Conservation (phyloP, 352 stramenopile species). For the Pythium vanterpoolii region DNA sequence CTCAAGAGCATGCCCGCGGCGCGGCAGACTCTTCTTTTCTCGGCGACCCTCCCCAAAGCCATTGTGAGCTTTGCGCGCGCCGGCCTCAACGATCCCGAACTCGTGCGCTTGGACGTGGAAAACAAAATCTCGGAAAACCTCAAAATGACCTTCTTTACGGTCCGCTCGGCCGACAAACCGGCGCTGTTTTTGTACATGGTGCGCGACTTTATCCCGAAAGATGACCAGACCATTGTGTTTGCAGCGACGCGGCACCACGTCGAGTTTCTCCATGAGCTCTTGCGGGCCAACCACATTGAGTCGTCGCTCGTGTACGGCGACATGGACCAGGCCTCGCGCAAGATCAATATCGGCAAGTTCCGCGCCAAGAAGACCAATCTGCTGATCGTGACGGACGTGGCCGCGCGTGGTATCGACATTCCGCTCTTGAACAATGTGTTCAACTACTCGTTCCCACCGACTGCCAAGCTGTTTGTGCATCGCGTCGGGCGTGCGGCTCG, state of each 20-base stretch:
- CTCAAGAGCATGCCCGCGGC: slow-evolving; percentile 85
- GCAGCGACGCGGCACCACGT: slow-evolving; percentile 97
- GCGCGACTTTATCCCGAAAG: slow-evolving; percentile 90
- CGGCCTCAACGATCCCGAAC: slow-evolving; percentile 94
- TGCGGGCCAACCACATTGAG: slow-evolving; percentile 80
- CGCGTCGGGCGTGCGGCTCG: slow-evolving; percentile 93
- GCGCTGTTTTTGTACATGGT: slow-evolving; percentile 96
- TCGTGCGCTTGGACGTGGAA: slow-evolving; percentile 98
- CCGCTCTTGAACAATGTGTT: slow-evolving; percentile 96
- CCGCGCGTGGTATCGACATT: slow-evolving; percentile 94
- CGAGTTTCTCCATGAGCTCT: slow-evolving; percentile 96
- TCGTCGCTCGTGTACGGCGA: slow-evolving; percentile 91
- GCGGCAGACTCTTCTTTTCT: slow-evolving; percentile 93
- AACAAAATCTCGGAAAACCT: slow-evolving; percentile 98
- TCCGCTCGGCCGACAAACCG: slow-evolving; percentile 93
- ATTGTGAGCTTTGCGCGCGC: slow-evolving; percentile 98
- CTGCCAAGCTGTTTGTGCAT: slow-evolving; percentile 96
- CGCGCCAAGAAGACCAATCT: slow-evolving; percentile 87
- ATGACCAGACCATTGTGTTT: slow-evolving; percentile 98
- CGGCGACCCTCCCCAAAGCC: slow-evolving; percentile 95
- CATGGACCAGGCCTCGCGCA: slow-evolving; percentile 92
- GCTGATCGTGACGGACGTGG: slow-evolving; percentile 94
- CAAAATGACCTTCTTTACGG: slow-evolving; percentile 96
- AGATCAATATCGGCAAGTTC: slow-evolving; percentile 91
- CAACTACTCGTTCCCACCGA: slow-evolving; percentile 94